Evolutionary conservation across 306 rosid species (phyloP), one percentile per base, ranked within the genome.

Genomic region (Pyrus communis): DNA sequence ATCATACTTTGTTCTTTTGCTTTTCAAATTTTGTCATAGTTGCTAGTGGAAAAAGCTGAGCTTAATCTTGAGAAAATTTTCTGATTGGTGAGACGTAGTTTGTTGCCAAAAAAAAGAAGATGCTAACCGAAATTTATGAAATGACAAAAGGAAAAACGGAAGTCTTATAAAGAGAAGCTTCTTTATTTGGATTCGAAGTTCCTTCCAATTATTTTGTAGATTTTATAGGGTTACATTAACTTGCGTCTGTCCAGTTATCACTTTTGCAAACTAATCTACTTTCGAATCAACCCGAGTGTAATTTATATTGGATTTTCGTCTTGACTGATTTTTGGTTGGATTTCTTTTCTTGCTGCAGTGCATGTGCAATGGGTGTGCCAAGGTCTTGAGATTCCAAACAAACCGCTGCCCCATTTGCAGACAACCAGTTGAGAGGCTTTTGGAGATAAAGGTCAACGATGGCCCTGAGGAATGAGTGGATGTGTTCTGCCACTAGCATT

Each of bases 371-470:
- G 93, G 80, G 27, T 96, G 99, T 74, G 98, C 99, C 25, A 92
- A 89, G 89, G 93, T 92, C 70, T 85, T 96, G 89, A 85, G 93
- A 82, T 84, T 86, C 74, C 99, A 92, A 87, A 91, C 99, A 49
- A 86, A 88, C 82, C 84, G 97, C 31, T 96, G 99, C 79, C 99
- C 99, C 13, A 96, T 96, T 49, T 96, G 99, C 89, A 86, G 99
- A 78, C 99, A 96, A 82, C 96, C 96, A n/a, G 90, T 92, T 18
- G 97, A 96, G 84, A 87, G 94, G 90, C 99, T 92, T 82, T 74
- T 92, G 89, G 97, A 96, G 90, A 96, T 96, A 80, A 91, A 78
- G 85, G 96, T 92, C 75, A 90, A 60, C 83, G 81, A 76, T 70
- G 90, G 86, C 13, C 75, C 87, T 21, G 93, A 89, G 54, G 88